phyloP scores from a whole-genome alignment of 2,329 filamentous ascomycete species.

The Balansia obtecta region DNA sequence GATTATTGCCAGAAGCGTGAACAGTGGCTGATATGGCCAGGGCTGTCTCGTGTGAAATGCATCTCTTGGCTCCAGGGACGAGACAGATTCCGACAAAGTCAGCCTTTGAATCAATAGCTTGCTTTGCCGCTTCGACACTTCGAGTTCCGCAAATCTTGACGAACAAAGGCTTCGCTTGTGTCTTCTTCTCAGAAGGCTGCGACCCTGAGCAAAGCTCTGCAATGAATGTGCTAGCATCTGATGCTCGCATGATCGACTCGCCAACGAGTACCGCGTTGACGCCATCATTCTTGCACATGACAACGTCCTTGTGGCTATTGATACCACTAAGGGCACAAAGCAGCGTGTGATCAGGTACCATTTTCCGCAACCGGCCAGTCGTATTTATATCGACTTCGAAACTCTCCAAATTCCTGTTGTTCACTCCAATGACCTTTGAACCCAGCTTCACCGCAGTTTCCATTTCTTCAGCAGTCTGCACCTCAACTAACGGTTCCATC shows the following conservation, averaged over 20 bases:
- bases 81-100: conserved; percentile 91
- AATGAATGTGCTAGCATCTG: conserved; percentile 74
- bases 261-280: conserved; percentile 90
- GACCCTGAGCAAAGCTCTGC: conserved; percentile 61
- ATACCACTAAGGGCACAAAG: conserved; percentile 94
- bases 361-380: conserved; percentile 74
- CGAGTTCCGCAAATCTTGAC: conserved; percentile 96
- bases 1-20: conserved; percentile 48
- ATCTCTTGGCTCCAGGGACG: conserved; percentile 68
- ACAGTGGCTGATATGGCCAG: conserved; percentile 69
- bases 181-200: conserved; percentile 21
- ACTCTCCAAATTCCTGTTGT: conserved; percentile 91
- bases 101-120: conserved; percentile 75
- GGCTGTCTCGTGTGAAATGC: conserved; percentile 66
- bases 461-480: conserved; percentile 93
- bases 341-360: conserved; percentile 75
- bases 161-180: conserved; percentile 38
- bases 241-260: conserved; percentile 88
- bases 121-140: conserved; percentile 64
- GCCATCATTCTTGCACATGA: conserved; percentile 76
- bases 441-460: conserved; percentile 73
- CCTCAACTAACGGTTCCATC: conserved; percentile 96
- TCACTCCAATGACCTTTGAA: conserved; percentile 87
- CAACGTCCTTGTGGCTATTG: conserved; percentile 74
- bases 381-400: conserved; percentile 95